These are phyloP conservation scores for Pseudomonodictys pantanalensis DNA, from an alignment of 495 filamentous ascomycete genomes.

Conservation along the genomic window DNA sequence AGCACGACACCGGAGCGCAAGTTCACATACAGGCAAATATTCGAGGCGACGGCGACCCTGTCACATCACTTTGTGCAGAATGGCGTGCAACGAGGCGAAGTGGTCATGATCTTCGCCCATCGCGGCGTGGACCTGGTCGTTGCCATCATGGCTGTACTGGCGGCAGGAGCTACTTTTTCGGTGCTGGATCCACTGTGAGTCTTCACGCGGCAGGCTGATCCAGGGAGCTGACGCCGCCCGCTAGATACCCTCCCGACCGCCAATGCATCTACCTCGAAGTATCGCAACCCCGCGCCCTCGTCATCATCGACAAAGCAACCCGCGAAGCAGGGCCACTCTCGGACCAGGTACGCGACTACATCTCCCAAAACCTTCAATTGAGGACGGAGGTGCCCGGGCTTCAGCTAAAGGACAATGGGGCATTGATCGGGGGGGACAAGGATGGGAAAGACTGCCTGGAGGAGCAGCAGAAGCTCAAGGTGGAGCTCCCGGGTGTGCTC, in stretches of 20 bases:
- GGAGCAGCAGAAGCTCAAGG: conserved; percentile 50
- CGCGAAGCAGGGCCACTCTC: conserved; percentile 70
- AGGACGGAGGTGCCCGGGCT: conserved; percentile 76
- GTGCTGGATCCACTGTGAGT: conserved; percentile 74
- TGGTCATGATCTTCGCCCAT: conserved; percentile 91
- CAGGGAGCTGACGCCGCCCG: neutral
- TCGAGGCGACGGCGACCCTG: conserved; percentile 77
- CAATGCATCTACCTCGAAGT: conserved; percentile 93
- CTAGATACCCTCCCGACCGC: conserved; percentile 74
- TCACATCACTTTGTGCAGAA: conserved; percentile 71
- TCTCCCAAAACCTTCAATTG: conserved; percentile 68
- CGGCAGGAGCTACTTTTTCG: conserved; percentile 64
- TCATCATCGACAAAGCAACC: conserved; percentile 77
- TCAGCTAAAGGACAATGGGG: conserved; percentile 70
- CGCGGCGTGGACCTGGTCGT: conserved; percentile 72
- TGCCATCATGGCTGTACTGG: conserved; percentile 43
- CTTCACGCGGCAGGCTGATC: neutral
- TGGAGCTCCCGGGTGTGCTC: conserved; percentile 63
- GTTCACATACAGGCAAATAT: conserved; percentile 87
- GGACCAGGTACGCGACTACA: conserved; percentile 66
- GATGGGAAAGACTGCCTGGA: conserved; percentile 66
- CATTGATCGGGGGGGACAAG: conserved; percentile 62
- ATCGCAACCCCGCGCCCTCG: conserved; percentile 72
- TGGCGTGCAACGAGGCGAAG: conserved; percentile 76
- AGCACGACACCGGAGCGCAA: conserved; percentile 55